Evolutionary conservation across 148 eudicot species (phyloP), one percentile per base, ranked within the genome.

Genomic region (Arctostaphylos glauca): DNA sequence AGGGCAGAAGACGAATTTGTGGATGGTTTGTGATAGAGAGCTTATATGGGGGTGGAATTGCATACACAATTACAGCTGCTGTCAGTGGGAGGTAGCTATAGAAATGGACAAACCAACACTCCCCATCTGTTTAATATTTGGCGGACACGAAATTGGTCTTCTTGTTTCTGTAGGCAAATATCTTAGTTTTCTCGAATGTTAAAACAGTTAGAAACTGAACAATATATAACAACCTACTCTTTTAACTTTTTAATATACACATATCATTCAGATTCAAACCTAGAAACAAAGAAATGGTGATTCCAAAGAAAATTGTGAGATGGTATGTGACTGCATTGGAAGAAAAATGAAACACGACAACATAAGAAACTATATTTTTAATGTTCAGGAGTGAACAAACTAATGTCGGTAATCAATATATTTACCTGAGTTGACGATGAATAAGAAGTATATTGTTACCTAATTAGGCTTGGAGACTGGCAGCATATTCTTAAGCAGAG

Each of bases 31-130:
- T 82, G 25, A 72, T 75, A 18, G 74, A 59, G 60, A 75, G 84
- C 84, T 62, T 82, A 59, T 82, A 82, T 41, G 84, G 84, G 3
- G 25, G 73, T 19, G 84, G 84, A 48, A 62, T 82, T 60, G 84
- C 84, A 16, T 82, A 82, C 38, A 82, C 84, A 13, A 82, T 82
- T 38, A 82, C 84, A 5, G 71, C 84, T 59, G 84, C 74, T 23
- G 47, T 50, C 62, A 82, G 84, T 31, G 52, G 66, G 79, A 82
- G 80, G 84, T 82, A 64, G 41, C 70, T 23, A 43, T 4, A 56
- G 14, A 55, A 16, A 14, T 38, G 2, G 60, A 80, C 4, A 46
- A 66, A 67, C 12, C 4, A 18, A 5, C 25, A 3, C 49, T 50
- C 10, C 70, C 70, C 25, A 21, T 15, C 76, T 72, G 10, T 72